Evolutionary conservation across 2,329 filamentous ascomycete genomes (phyloP), one percentile per base, ranked within the genome.

Genomic region (Thelonectria olida): DNA sequence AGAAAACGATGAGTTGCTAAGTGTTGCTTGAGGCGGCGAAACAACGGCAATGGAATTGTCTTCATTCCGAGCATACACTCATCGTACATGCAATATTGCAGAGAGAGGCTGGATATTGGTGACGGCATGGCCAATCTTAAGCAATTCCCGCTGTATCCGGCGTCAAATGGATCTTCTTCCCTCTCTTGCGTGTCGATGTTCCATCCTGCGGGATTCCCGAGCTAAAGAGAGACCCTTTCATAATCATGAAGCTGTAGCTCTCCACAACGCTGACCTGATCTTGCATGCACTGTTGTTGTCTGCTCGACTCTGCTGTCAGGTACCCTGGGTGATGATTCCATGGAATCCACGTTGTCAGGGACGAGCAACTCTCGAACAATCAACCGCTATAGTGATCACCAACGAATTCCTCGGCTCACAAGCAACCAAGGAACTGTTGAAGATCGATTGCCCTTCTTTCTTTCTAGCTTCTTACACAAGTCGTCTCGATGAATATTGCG

Each of bases 71-170:
- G 25, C 6, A 27, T 27, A 9, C 25, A 27, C 25, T 4, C 13
- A 31, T 31, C 3, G 28, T 13, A 7, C 28, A 10, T 12, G 3
- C 28, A 13, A 31, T 31, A 31, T 31, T 31, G 28, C 9, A 31
- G 10, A 31, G 28, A 31, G 10, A 31, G 28, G 6, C 28, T 31
- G 28, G 28, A 13, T 13, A 31, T 31, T 31, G 28, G 4, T n/a
- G n/a, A n/a, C n/a, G n/a, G n/a, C n/a, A n/a, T n/a, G n/a, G n/a
- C n/a, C n/a, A n/a, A n/a, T n/a, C n/a, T n/a, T n/a, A n/a, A n/a
- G 20, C 42, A 49, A 54, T 48, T 54, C 50, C 49, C 27, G 42
- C 22, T 59, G 27, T 49, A 49, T 44, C 56, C 25, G 56, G 50
- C 8, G 13, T 39, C 17, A 7, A 17, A 39, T 39, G 13, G 36